These are phyloP conservation scores for Colletotrichum higginsianum DNA, from an alignment of 2,329 filamentous ascomycete genomes.

Conservation along the genomic window DNA sequence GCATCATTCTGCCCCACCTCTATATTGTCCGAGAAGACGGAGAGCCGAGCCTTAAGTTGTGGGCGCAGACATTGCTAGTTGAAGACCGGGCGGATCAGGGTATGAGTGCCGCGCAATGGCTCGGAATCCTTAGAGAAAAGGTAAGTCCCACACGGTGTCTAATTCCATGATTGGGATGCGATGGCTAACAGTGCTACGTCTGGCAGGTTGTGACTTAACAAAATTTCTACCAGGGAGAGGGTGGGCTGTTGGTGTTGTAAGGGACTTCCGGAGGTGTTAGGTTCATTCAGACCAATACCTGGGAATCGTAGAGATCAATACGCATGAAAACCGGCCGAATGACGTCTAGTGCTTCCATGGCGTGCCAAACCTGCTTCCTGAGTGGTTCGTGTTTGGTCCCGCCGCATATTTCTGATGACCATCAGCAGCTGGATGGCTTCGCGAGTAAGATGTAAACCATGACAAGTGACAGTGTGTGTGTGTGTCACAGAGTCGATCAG, in stretches of 20 bases:
- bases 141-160: slow-evolving; percentile 63
- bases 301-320: slow-evolving; percentile 18
- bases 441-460: background rate
- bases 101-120: slow-evolving; percentile 93
- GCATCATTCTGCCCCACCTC: slow-evolving; percentile 91
- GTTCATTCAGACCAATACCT: slow-evolving; percentile 32
- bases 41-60: slow-evolving; percentile 93
- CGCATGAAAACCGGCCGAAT: slow-evolving; percentile 16
- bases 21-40: slow-evolving; percentile 97
- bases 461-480: background rate
- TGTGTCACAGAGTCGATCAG: background rate
- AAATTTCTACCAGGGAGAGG: slow-evolving; percentile 29
- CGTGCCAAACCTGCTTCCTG: background rate
- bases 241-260: background rate
- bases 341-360: background rate
- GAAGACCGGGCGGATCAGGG: slow-evolving; percentile 96
- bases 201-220: slow-evolving; percentile 29
- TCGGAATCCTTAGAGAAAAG: slow-evolving; percentile 94
- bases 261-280: slow-evolving; percentile 7
- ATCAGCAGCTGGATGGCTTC: background rate
- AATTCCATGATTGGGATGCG: background rate
- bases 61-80: slow-evolving; percentile 95
- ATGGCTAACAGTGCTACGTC: slow-evolving; percentile 10
- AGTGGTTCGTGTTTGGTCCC: background rate
- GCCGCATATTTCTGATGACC: background rate